phyloP scores from a whole-genome alignment of 1,139 yeast genomes.

The Yamadazyma triangularis region DNA sequence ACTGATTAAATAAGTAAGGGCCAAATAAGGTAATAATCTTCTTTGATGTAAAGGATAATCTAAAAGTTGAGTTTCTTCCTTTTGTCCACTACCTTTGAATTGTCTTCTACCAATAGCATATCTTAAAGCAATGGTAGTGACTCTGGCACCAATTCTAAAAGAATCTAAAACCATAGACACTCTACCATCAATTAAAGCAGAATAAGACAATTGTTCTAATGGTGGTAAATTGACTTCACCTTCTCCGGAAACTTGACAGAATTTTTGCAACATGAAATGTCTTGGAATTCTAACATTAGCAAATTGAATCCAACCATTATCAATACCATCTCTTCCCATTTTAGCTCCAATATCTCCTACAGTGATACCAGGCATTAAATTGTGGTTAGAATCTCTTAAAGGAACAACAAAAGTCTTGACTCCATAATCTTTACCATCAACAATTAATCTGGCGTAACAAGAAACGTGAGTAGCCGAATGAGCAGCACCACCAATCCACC shows the following conservation, averaged over 20 bases:
- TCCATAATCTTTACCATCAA: conserved; percentile 81
- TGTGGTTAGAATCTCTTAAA: conserved; percentile 68
- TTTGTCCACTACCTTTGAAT: conserved; percentile 45
- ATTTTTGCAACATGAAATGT: conserved; percentile 77
- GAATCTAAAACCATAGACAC: conserved; percentile 87
- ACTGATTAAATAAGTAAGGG: conserved; percentile 74
- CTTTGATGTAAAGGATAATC: conserved; percentile 87
- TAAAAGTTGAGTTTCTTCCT: conserved; percentile 58
- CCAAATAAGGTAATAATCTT: conserved; percentile 75
- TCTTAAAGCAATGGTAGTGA: conserved; percentile 78
- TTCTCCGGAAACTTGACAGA: conserved; percentile 64
- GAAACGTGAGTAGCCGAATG: conserved; percentile 85
- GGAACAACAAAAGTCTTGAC: conserved; percentile 91
- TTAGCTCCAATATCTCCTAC: conserved; percentile 91
- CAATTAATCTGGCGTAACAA: conserved; percentile 77
- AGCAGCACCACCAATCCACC: conserved; percentile 99
- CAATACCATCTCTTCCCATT: conserved; percentile 89
- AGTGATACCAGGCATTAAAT: conserved; percentile 71
- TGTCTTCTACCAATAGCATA: conserved; percentile 90
- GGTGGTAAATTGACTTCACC: conserved; percentile 76
- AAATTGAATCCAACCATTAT: conserved; percentile 94
- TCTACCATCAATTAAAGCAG: conserved; percentile 84
- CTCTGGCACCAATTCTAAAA: conserved; percentile 73
- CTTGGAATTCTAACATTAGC: conserved; percentile 78
- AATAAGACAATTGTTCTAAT: conserved; percentile 79